Evolutionary conservation across 1,284 basidiomycete species (phyloP), one percentile per base, ranked within the genome.

Genomic region (Malassezia nana): DNA sequence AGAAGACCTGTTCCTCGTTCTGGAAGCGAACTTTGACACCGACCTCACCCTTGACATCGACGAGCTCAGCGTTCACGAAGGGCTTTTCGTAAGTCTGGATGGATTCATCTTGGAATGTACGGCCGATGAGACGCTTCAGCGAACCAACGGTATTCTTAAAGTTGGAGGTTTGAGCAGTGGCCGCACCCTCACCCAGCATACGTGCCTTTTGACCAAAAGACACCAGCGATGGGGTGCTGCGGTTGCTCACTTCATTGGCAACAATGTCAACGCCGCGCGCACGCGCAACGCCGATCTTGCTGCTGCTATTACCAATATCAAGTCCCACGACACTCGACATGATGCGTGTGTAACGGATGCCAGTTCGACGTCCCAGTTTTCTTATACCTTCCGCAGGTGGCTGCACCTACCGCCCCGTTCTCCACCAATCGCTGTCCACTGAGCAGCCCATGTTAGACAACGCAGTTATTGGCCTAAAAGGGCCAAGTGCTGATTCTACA

Each of bases 111-210:
- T 69, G 52, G 53, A 70, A 52, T 9, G 63, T 64, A 45, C 70
- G 61, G 39, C 70, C 70, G 45, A 73, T 55, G 35, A 73, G 60
- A 47, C 70, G 67, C 63, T 73, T 73, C 44, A 73, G 64, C n/a
- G 65, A 68, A 41, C 70, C 70, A 30, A 73, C 61, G 35, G 70
- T 73, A 64, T 73, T 73, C 50, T 73, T 73, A 52, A 72, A 73
- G 64, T 73, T 73, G 55, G 67, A 68, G 15, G 69, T 72, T 59
- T 73, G 69, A 40, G 65, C 65, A 28, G 69, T 73, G 40, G 69
- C 69, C 48, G 70, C 70, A 15, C 62, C 58, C 60, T 73, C 70
- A 44, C 70, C 70, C 33, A 73, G 58, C n/a, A 67, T 66, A 58
- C 70, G 63, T 41, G 64, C 60, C 65, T 73, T 73, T 30, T 63